Percentiles rank a stretch among this genome's conserved stretches.
Conservation (phyloP, 495 filamentous ascomycete genomes). For the Hypomontagnella monticulosa region DNA sequence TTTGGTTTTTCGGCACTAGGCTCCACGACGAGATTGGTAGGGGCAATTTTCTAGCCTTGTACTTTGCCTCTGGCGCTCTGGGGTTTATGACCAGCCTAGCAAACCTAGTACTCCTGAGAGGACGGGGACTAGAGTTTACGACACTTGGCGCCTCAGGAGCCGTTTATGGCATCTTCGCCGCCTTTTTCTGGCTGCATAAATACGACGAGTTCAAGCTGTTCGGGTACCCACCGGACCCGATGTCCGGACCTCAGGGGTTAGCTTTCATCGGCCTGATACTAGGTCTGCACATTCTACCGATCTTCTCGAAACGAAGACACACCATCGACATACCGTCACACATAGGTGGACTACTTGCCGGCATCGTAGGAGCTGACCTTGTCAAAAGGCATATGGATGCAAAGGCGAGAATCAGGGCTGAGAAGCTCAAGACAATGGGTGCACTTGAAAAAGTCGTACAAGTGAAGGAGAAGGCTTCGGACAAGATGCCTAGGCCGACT, state of each 20-base stretch:
- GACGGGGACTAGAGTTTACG: constrained; percentile 44
- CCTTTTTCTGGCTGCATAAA: constrained; percentile 73
- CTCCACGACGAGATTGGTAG: constrained; percentile 89
- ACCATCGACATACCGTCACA: constrained; percentile 76
- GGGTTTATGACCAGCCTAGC: constrained; percentile 72
- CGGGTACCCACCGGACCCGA: constrained; percentile 60
- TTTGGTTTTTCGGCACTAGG: constrained; percentile 61
- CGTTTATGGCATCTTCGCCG: constrained; percentile 71
- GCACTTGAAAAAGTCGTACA: constrained; percentile 29
- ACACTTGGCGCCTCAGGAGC: constrained; percentile 79
- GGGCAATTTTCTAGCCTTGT: constrained; percentile 83
- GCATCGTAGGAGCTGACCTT: constrained; percentile 53
- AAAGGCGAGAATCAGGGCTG: constrained; percentile 39
- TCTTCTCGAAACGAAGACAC: constrained; percentile 45
- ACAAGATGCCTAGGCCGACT: constrained; percentile 1
- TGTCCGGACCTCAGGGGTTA: constrained; percentile 61
- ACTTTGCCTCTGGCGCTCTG: constrained; percentile 71
- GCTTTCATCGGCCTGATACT: constrained; percentile 58
- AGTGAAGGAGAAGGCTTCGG: constrained; percentile 7
- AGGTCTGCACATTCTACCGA: constrained; percentile 56
- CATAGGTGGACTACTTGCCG: constrained; percentile 70
- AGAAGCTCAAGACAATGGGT: constrained; percentile 35
- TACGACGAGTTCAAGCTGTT: constrained; percentile 61
- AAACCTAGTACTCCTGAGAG: constrained; percentile 61
- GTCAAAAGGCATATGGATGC: constrained; percentile 36